phyloP scores from a whole-genome alignment of 495 filamentous ascomycete species.

The Friedmanniomyces endolithicus region DNA sequence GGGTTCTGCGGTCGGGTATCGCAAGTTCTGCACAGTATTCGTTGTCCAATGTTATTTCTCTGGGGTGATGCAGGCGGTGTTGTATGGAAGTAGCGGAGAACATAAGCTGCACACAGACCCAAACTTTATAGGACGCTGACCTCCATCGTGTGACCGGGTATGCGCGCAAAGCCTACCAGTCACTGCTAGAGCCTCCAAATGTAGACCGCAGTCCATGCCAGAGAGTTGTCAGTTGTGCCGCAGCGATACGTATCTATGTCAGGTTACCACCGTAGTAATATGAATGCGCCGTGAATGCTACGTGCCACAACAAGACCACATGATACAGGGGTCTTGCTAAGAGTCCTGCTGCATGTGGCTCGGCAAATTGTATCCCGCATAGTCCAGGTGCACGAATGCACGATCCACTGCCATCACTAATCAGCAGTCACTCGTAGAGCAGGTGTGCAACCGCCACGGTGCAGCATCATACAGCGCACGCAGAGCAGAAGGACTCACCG shows the following conservation, averaged over 20 bases:
- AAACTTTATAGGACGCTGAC: too few relatives aligned
- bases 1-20: too few relatives aligned
- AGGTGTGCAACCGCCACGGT: not conserved
- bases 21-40: too few relatives aligned
- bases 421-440: constrained; percentile 6
- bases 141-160: too few relatives aligned
- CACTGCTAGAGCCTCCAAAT: not conserved
- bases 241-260: not conserved
- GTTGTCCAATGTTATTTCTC: too few relatives aligned
- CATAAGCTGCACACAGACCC: too few relatives aligned
- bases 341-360: constrained; percentile 68
- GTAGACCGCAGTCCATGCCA: not conserved
- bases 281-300: not conserved
- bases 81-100: too few relatives aligned
- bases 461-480: not conserved
- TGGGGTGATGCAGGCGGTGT: too few relatives aligned
- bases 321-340: not conserved
- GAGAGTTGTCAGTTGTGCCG: not conserved
- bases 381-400: constrained; percentile 71
- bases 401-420: constrained; percentile 36
- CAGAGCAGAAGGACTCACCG: constrained; percentile 5
- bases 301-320: not conserved
- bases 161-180: too few relatives aligned
- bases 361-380: constrained; percentile 67
- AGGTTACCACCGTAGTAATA: not conserved